A percentile compares a stretch with the other conserved stretches of the same genome.
These are phyloP conservation scores for Helicostylum pulchrum DNA, from an alignment of 192 early-diverging fungal genomes.

Conservation along the genomic window DNA sequence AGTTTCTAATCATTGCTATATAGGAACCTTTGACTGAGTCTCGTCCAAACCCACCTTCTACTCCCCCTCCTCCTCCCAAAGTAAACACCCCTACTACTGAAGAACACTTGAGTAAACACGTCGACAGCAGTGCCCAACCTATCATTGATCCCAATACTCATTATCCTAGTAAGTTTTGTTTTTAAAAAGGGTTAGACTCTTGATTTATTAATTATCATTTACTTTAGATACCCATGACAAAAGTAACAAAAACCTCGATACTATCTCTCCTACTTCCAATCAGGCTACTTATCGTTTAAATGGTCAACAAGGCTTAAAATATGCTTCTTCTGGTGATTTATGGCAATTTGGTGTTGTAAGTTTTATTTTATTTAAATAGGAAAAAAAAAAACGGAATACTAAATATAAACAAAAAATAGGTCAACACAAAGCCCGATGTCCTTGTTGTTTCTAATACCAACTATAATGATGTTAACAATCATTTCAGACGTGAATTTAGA, in stretches of 20 bases:
- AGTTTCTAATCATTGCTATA: too few species aligned
- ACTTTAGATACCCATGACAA: slow-evolving; percentile 8
- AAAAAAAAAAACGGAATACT: neutral
- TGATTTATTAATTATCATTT: neutral
- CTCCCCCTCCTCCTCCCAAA: neutral
- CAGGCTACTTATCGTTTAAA: slow-evolving; percentile 27
- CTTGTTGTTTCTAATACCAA: slow-evolving; percentile 28
- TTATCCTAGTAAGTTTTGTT: slow-evolving; percentile 18
- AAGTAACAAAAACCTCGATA: slow-evolving; percentile 7
- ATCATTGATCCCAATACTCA: slow-evolving; percentile 9
- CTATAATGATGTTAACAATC: slow-evolving; percentile 18
- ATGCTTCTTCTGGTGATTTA: slow-evolving; percentile 8
- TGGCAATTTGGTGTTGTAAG: slow-evolving; percentile 41
- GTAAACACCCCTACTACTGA: neutral
- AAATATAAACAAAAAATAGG: slow-evolving; percentile 11
- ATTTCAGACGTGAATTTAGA: slow-evolving; percentile 33
- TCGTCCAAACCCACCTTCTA: neutral
- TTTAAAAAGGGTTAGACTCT: slow-evolving; percentile 1
- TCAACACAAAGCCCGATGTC: slow-evolving; percentile 36
- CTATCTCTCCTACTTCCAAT: slow-evolving; percentile 26
- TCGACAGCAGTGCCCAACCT: slow-evolving; percentile 6
- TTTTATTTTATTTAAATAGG: slow-evolving; percentile 2
- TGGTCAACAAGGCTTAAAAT: slow-evolving; percentile 1
- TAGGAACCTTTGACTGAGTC: neutral
- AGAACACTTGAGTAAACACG: neutral